A percentile compares a stretch with the other conserved stretches of the same genome.
Conservation (phyloP, 2,329 filamentous ascomycete genomes). For the Dryadomyces quercivorus region DNA sequence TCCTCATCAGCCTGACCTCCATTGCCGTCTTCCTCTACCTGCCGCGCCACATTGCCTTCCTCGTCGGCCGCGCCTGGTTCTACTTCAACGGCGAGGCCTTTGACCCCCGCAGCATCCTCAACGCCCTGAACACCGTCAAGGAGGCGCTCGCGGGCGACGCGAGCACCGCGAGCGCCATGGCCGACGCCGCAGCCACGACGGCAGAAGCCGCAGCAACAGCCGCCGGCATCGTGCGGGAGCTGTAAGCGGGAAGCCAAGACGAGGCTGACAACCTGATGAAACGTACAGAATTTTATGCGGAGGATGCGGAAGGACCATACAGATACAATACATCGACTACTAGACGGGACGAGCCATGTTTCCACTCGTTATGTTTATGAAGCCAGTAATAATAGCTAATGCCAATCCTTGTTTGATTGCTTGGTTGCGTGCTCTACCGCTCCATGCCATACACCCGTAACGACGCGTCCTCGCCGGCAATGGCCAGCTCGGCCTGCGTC, state of each 20-base stretch:
- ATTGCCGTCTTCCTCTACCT: slow-evolving; percentile 88
- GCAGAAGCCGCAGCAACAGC: slow-evolving; percentile 17
- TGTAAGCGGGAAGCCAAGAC: slow-evolving; percentile 16
- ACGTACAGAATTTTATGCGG: too few relatives aligned
- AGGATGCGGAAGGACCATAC: neutral
- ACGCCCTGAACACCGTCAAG: slow-evolving; percentile 29
- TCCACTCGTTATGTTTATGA: neutral
- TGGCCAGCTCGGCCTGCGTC: slow-evolving; percentile 28
- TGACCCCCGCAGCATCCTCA: neutral
- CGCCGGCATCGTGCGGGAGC: slow-evolving; percentile 21
- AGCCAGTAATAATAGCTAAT: too few relatives aligned
- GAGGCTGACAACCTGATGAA: neutral
- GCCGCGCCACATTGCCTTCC: slow-evolving; percentile 74
- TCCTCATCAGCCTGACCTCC: slow-evolving; percentile 73
- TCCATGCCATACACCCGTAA: slow-evolving; percentile 41
- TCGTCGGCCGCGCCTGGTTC: slow-evolving; percentile 81
- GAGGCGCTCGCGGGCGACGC: slow-evolving; percentile 31
- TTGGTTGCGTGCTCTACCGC: neutral
- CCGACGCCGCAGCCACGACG: slow-evolving; percentile 17
- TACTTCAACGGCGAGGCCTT: slow-evolving; percentile 75
- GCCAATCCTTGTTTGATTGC: too few relatives aligned
- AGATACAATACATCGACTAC: neutral
- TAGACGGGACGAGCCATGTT: too few relatives aligned
- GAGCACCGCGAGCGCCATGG: slow-evolving; percentile 18
- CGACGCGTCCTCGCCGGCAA: slow-evolving; percentile 50